Base-by-base conservation (phyloP, 1,284 basidiomycete species). In the Sanghuangporus baumii region DNA sequence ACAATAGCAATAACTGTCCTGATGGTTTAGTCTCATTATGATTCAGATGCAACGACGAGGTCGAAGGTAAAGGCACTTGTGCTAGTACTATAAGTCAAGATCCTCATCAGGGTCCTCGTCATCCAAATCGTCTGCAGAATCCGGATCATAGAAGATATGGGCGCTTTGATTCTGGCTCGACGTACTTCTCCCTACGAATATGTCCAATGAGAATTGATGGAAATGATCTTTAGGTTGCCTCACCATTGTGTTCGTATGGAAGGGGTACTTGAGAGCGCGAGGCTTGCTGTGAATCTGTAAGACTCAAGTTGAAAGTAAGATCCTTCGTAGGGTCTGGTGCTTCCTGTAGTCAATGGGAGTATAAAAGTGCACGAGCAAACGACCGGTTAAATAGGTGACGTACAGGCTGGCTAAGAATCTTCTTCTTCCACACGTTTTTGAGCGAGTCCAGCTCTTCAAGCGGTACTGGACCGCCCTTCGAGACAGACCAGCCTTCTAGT, bases 81-180 rank as follows among this genome's bases (percentile, higher is more conserved):
- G 23, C 23, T 74, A 34, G 5, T 50, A 36, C 43, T 77, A 93
- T 62, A 94, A 87, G 71, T 94, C 90, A 63, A 94, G 74, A 72
- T 94, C 92, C 70, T 94, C 92, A 69, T 94, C 92, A 20, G 92
- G 92, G 76, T 94, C 92, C 60, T 94, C 93, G 61, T 93, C 92
- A 69, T 94, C 92, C 55, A 93, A 82, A 68, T 94, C 93, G 70
- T 94, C 92, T 38, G 89, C 92, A 18, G 91, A 92, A 70, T 94
- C 92, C 16, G 93, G 91, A 68, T 93, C 89, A 66, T 94, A 94
- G 60, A 82, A 72, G 41, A 87, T 86, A 14, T 76, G 76, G 7
- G 75, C 77, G 16, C 71, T 61, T 9, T 63, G 52, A 59, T 60
- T 48, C 60, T 60, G 40, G 2, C 26, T 38, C 5, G 34, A n/a